Conservation (phyloP, 164 flowering plant species). For the Vitis cinerea region DNA sequence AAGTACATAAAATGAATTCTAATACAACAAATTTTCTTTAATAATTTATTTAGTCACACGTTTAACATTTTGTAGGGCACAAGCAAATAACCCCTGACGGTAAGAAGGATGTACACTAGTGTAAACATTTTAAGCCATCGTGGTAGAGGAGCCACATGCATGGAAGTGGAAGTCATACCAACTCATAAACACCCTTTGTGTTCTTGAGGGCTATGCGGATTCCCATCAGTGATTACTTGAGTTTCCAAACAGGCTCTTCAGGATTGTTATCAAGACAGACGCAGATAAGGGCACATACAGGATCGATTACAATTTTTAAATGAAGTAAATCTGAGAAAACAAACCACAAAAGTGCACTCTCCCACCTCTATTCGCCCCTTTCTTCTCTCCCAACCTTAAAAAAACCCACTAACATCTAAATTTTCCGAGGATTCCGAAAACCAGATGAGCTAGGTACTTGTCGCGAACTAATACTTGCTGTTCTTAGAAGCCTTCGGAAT, state of each 20-base stretch:
- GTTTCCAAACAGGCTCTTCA: not conserved
- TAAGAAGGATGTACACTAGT: conserved; percentile 14
- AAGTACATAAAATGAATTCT: not conserved
- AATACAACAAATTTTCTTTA: conserved; percentile 12
- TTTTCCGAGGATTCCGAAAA: conserved; percentile 29
- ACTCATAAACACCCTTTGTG: not conserved
- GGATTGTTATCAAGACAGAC: not conserved
- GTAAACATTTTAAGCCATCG: not conserved
- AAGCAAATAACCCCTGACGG: conserved; percentile 2
- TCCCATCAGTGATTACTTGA: not conserved
- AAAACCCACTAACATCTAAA: conserved; percentile 17
- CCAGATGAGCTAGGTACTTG: conserved; percentile 47
- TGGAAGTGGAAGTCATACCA: not conserved
- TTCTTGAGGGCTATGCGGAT: not conserved
- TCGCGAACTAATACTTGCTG: conserved; percentile 80
- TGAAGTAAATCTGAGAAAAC: too few species aligned
- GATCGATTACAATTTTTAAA: not conserved
- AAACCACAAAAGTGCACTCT: too few species aligned
- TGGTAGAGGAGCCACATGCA: too few species aligned
- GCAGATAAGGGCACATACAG: not conserved
- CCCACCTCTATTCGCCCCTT: not conserved
- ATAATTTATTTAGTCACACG: conserved; percentile 14
- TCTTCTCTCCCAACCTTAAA: conserved; percentile 4
- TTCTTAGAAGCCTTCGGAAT: conserved; percentile 84
- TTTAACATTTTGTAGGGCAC: conserved; percentile 8